These are phyloP conservation scores for Saitoella complicata DNA, from an alignment of 805 yeast genomes.

Conservation along the genomic window DNA sequence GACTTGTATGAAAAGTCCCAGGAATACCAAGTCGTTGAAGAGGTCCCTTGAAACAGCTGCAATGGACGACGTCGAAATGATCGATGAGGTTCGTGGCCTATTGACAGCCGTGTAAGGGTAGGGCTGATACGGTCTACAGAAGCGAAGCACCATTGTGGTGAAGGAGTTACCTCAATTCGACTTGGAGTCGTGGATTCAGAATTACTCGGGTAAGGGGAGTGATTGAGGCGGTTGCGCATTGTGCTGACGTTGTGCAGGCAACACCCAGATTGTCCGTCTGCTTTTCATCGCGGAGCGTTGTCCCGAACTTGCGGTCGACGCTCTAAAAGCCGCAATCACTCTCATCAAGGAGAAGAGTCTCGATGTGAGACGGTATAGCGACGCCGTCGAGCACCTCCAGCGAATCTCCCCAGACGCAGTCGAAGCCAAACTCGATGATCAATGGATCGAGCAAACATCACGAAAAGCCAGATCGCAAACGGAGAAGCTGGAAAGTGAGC, in stretches of 20 bases:
- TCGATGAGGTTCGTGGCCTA: no score
- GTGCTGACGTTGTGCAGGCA: constrained; percentile 3
- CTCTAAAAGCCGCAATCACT: constrained; percentile 8
- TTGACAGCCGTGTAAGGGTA: no score
- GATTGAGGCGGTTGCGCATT: not conserved
- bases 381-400: constrained; percentile 5
- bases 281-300: constrained; percentile 10
- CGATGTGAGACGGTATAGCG: constrained; percentile 7
- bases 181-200: constrained; percentile 10
- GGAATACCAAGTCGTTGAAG: no score
- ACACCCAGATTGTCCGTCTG: constrained; percentile 9
- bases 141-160: no score
- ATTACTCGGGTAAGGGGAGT: constrained; percentile 6
- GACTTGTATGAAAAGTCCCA: no score
- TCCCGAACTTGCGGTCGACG: constrained; percentile 5
- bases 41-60: no score
- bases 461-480: constrained; percentile 2
- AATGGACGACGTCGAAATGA: no score
- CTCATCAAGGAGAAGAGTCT: constrained; percentile 3
- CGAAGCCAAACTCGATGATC: constrained; percentile 4
- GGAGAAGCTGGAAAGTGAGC: constrained; percentile 9
- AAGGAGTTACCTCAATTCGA: constrained; percentile 7
- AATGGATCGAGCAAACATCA: constrained; percentile 5
- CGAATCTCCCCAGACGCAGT: constrained; percentile 1
- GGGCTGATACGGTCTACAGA: no score